Base-by-base conservation (phyloP, 2,329 filamentous ascomycete species). In the Onygenales sp. region DNA sequence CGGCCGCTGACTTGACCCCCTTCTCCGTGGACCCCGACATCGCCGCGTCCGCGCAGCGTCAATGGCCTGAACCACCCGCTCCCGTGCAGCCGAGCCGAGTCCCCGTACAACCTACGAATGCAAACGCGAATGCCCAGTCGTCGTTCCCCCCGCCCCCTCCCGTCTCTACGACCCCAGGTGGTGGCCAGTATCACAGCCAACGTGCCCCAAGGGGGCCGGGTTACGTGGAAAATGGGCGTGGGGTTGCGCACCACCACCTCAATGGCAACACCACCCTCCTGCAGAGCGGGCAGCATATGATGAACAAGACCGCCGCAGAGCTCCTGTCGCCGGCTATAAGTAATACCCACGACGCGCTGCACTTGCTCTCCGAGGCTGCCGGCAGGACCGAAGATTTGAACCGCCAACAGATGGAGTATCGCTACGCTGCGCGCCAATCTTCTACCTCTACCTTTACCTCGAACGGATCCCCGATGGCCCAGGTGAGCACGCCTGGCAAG, bases 321-420 rank as follows among this genome's bases (percentile, higher is more conserved):
- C 66, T 85, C 59, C 75, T 84, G 60, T 78, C 76, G 41, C 74
- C 76, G 53, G 87, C 89, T 60, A 84, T 97, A 44, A 95, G 91
- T 69, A 91, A 90, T 38, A 90, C 89, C 3, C 91, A 95, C 64
- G 92, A 97, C 73, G 92, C 92, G 27, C 78, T 97, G 47, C 90
- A 95, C 68, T 77, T 96, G 54, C 78, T 97, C 13, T 94, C 94
- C 65, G 91, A 95, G 72, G 92, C 91, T 17, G 90, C 80, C 2
- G 75, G 74, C 7, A 68, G 74, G 52, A 78, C 74, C 14, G 75
- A 73, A 55, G 74, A 78, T 57, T 65, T 77, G 27, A 70, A 73
- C 51, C 73, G 75, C 53, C 74, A 75, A 57, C 71, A 73, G 50
- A 69, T 75, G 17, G 72, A 72, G 62, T 79, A 78, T 62, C 66